Evolutionary conservation across 2,329 filamentous ascomycete species (phyloP).

Genomic region (Aspergillus novoparasiticus): DNA sequence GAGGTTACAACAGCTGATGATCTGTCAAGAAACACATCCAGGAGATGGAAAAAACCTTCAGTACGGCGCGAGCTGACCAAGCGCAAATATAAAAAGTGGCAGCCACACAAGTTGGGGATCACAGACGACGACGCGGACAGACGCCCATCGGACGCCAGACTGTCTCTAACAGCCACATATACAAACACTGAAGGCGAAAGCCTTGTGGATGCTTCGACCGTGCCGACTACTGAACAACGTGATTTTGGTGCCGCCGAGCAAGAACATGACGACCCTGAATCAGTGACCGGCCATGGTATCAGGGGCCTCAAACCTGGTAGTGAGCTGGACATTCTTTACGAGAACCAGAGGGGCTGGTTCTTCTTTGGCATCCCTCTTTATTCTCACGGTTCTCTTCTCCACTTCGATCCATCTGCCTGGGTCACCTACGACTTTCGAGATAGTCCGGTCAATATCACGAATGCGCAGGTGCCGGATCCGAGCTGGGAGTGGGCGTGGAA

Average conservation of each 20-base stretch:
- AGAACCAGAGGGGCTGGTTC: conserved; percentile 91
- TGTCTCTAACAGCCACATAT: conserved; percentile 15
- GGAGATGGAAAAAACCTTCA: conserved; percentile 28
- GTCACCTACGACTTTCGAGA: conserved; percentile 66
- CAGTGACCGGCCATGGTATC: conserved; percentile 9
- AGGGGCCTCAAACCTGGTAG: conserved; percentile 31
- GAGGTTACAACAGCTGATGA: conserved; percentile 10
- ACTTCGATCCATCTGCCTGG: conserved; percentile 85
- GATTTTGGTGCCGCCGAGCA: conserved; percentile 15
- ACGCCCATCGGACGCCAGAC: conserved; percentile 12
- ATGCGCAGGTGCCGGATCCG: conserved; percentile 90
- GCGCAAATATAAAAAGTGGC: conserved; percentile 53
- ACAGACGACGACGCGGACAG: conserved; percentile 22
- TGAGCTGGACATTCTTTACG: conserved; percentile 85
- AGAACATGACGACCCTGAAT: not conserved
- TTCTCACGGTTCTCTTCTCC: conserved; percentile 79
- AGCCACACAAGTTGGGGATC: conserved; percentile 59
- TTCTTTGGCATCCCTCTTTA: conserved; percentile 90
- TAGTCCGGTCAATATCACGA: conserved; percentile 72
- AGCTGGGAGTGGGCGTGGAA: conserved; percentile 89
- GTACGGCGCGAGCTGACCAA: conserved; percentile 43
- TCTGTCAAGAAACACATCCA: conserved; percentile 20
- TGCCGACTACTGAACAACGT: not conserved
- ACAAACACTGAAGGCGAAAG: conserved; percentile 9
- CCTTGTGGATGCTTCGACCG: not conserved